A percentile compares a stretch with the other conserved stretches of the same genome.
Conservation (phyloP, 2,329 filamentous ascomycete genomes). For the Neonectria neomacrospora region DNA sequence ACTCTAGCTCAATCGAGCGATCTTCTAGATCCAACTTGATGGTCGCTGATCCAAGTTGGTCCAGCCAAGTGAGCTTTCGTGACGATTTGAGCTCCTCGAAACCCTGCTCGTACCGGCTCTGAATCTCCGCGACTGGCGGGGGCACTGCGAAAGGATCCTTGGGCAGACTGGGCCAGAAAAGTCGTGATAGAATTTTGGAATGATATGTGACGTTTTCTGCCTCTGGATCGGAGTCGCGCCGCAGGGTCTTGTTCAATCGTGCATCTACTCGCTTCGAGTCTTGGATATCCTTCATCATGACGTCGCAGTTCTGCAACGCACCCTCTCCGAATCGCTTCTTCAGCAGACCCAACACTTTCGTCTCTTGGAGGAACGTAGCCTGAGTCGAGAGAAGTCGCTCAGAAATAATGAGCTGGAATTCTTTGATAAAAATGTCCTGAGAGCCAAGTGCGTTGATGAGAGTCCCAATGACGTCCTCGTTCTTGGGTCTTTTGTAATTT, state of each 20-base stretch:
- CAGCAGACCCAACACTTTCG: conserved; percentile 84
- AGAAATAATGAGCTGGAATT: conserved; percentile 89
- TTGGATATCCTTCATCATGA: conserved; percentile 94
- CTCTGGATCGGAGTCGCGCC: conserved; percentile 23
- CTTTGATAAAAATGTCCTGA: conserved; percentile 92
- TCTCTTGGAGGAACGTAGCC: conserved; percentile 78
- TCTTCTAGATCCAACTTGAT: conserved; percentile 88
- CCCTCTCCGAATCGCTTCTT: conserved; percentile 89
- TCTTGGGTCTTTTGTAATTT: conserved; percentile 89
- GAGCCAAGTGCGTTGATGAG: conserved; percentile 89
- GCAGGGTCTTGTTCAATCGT: conserved; percentile 64
- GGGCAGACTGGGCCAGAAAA: conserved; percentile 91
- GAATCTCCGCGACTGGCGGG: conserved; percentile 65
- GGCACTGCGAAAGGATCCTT: conserved; percentile 76
- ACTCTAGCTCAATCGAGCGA: conserved; percentile 76
- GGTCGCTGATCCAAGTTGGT: conserved; percentile 81
- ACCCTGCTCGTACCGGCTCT: conserved; percentile 76
- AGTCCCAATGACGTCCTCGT: conserved; percentile 90
- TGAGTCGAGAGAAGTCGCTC: conserved; percentile 79
- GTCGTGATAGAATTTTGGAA: conserved; percentile 87
- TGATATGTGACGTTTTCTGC: conserved; percentile 62
- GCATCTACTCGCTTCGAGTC: conserved; percentile 82
- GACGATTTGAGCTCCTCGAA: conserved; percentile 85
- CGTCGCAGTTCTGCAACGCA: conserved; percentile 90
- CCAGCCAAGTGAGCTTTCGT: conserved; percentile 89